Evolutionary conservation across 768 basidiomycete genomes (phyloP).

Genomic region (Trametes cinnabarina): DNA sequence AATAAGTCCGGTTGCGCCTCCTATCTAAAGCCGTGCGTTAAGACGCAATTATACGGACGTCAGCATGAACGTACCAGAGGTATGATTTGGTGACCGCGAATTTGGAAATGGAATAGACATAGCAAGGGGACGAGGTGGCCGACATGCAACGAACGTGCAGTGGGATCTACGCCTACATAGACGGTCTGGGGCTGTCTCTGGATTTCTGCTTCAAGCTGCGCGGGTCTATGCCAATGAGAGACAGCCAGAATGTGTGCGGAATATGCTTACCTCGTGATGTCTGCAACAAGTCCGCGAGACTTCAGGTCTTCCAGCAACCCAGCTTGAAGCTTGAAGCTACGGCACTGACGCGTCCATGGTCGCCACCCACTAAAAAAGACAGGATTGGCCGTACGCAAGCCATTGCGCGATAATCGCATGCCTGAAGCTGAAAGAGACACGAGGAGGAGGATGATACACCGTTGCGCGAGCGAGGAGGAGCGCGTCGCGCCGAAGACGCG

Average conservation of each 20-base stretch:
- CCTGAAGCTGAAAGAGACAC: not conserved
- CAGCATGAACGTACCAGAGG: slow-evolving; percentile 62
- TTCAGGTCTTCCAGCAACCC: slow-evolving; percentile 35
- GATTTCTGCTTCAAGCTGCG: slow-evolving; percentile 13
- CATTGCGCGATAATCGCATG: slow-evolving; percentile 16
- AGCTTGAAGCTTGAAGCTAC: slow-evolving; percentile 19
- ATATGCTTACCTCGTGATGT: slow-evolving; percentile 34
- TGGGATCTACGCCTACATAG: slow-evolving; percentile 92
- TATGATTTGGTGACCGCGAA: slow-evolving; percentile 79
- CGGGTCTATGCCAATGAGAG: slow-evolving; percentile 7
- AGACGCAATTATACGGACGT: no score
- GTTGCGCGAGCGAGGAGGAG: not conserved
- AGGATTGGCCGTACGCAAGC: not conserved
- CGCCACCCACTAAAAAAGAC: not conserved
- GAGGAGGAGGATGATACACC: not conserved
- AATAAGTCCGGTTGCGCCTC: slow-evolving; percentile 93
- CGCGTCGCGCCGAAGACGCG: slow-evolving; percentile 1
- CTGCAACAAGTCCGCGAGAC: slow-evolving; percentile 34
- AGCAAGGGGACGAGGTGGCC: slow-evolving; percentile 92
- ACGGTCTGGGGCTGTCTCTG: slow-evolving; percentile 44
- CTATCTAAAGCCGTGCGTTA: no score
- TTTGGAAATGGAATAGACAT: slow-evolving; percentile 81
- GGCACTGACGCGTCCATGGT: slow-evolving; percentile 3
- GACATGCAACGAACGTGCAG: slow-evolving; percentile 85
- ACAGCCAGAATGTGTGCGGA: not conserved